Percentiles rank a stretch among this genome's conserved stretches.
Conservation (phyloP, 768 basidiomycete genomes). For the Filobasidium wieringae region DNA sequence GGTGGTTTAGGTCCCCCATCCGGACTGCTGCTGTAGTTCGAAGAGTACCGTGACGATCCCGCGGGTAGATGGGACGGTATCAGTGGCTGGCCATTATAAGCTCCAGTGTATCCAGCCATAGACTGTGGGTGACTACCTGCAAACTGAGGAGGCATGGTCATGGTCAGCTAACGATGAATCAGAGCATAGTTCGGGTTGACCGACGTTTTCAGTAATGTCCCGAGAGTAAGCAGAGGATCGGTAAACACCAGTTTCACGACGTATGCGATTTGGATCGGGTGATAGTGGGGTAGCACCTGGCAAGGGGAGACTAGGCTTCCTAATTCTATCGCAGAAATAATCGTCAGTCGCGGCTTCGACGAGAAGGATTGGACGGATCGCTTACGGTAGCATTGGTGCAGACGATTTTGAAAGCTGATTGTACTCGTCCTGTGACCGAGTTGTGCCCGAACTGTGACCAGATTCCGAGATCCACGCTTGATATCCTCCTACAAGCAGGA, state of each 20-base stretch:
- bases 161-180: slow-evolving; percentile 7
- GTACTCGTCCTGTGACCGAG: neutral
- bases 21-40: slow-evolving; percentile 41
- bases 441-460: slow-evolving; percentile 36
- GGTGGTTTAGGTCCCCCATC: slow-evolving; percentile 50
- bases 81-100: slow-evolving; percentile 22
- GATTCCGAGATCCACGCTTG: slow-evolving; percentile 61
- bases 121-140: slow-evolving; percentile 26
- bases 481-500: slow-evolving; percentile 73
- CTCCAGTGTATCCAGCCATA: slow-evolving; percentile 28
- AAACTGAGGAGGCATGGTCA: slow-evolving; percentile 13
- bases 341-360: no score
- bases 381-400: slow-evolving; percentile 6
- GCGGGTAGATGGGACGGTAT: slow-evolving; percentile 43
- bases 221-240: slow-evolving; percentile 31
- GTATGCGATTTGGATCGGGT: slow-evolving; percentile 15
- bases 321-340: neutral
- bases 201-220: slow-evolving; percentile 31
- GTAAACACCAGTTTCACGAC: slow-evolving; percentile 31
- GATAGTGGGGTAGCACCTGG: neutral
- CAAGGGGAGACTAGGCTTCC: neutral
- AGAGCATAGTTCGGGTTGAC: slow-evolving; percentile 4
- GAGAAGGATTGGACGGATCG: neutral
- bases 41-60: slow-evolving; percentile 39
- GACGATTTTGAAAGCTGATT: slow-evolving; percentile 1